A percentile compares a stretch with the other conserved stretches of the same genome.
phyloP scores from a whole-genome alignment of 192 early-diverging fungal genomes.

The Coemansia sp. region DNA sequence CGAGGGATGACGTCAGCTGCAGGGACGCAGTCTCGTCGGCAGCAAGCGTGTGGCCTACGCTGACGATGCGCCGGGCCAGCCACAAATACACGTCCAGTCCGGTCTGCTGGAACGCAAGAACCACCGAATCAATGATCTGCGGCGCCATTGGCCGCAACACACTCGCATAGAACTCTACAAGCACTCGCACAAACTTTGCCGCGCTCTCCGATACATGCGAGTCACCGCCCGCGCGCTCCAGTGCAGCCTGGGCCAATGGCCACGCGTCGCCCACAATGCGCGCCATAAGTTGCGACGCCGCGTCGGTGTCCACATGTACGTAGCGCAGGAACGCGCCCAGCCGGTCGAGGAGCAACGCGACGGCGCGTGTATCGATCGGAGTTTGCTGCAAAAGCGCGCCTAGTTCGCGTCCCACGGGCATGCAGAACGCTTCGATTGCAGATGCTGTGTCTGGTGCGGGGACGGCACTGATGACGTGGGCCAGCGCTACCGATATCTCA shows the following conservation, averaged over 20 bases:
- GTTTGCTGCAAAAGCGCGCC: conserved; percentile 34
- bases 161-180: conserved; percentile 34
- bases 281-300: conserved; percentile 27
- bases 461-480: conserved; percentile 83
- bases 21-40: conserved; percentile 29
- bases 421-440: conserved; percentile 47
- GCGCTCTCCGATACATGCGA: conserved; percentile 40
- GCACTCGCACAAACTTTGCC: conserved; percentile 41
- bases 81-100: conserved; percentile 75
- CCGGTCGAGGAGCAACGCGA: conserved; percentile 43
- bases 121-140: conserved; percentile 56
- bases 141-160: conserved; percentile 20
- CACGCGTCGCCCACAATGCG: conserved; percentile 38
- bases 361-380: conserved; percentile 14
- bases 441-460: conserved; percentile 50
- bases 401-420: conserved; percentile 43
- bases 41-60: conserved; percentile 62
- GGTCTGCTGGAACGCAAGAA: conserved; percentile 67
- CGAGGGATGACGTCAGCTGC: conserved; percentile 57
- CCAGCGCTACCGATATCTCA: conserved; percentile 86
- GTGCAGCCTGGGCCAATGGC: conserved; percentile 23
- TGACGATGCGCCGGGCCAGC: conserved; percentile 68
- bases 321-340: conserved; percentile 49
- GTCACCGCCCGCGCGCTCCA: conserved; percentile 31
- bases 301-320: conserved; percentile 31